phyloP scores from a whole-genome alignment of 2,329 filamentous ascomycete species.

The Diaporthe eres region DNA sequence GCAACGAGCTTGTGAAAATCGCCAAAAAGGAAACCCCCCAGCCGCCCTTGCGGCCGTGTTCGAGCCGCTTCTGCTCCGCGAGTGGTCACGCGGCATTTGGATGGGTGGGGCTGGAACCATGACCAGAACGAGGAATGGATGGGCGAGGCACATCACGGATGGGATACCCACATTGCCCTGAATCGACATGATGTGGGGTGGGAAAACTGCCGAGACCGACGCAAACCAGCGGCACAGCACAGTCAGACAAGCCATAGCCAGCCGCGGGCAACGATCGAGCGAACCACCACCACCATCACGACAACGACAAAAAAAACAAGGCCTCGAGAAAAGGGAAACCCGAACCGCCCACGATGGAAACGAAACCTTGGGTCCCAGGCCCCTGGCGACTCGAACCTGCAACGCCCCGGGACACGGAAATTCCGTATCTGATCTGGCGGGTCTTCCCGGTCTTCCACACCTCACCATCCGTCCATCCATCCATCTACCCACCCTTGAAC shows the following conservation, averaged over 20 bases:
- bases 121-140: conserved; percentile 9
- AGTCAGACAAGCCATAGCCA: not conserved
- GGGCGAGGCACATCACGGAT: conserved; percentile 5
- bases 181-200: not conserved
- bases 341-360: not conserved
- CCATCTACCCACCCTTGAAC: not conserved
- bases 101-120: conserved; percentile 13
- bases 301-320: not conserved
- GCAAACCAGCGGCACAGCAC: not conserved
- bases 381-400: not conserved
- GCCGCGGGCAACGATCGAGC: not conserved
- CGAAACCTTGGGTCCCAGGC: not conserved
- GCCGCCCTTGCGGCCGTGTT: not conserved
- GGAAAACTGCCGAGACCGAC: conserved; percentile 15
- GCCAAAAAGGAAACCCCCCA: too few species aligned
- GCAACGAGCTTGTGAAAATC: not conserved
- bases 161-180: conserved; percentile 19
- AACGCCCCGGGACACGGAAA: not conserved
- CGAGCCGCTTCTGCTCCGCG: conserved; percentile 1
- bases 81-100: conserved; percentile 3
- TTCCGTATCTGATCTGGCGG: conserved; percentile 6
- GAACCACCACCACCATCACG: not conserved
- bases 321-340: not conserved
- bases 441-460: conserved; percentile 13
- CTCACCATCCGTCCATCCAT: conserved; percentile 7